These are phyloP conservation scores for Alternaria dauci DNA, from an alignment of 2,329 filamentous ascomycete species.

Conservation along the genomic window DNA sequence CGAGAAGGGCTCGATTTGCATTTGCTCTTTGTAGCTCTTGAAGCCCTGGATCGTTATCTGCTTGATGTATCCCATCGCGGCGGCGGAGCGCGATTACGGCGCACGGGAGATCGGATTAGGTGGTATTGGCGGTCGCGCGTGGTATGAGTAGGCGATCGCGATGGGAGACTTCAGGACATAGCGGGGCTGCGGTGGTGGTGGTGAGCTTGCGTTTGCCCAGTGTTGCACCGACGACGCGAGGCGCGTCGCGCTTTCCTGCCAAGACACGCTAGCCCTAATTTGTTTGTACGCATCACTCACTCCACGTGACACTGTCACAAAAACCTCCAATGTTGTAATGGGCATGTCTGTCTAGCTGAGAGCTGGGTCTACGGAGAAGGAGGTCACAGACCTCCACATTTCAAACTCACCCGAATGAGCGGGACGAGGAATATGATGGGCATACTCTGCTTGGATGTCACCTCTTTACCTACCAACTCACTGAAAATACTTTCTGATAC, in stretches of 20 bases:
- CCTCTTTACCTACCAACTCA: too few species aligned
- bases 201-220: slow-evolving; percentile 16
- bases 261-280: slow-evolving; percentile 10
- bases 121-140: slow-evolving; percentile 7
- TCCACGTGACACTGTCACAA: not conserved
- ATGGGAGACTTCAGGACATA: slow-evolving; percentile 28
- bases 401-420: too few species aligned
- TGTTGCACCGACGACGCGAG: slow-evolving; percentile 32
- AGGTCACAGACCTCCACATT: too few species aligned
- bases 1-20: slow-evolving; percentile 97
- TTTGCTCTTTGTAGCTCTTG: slow-evolving; percentile 99
- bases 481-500: too few species aligned
- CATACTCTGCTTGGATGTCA: too few species aligned
- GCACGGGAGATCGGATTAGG: not conserved
- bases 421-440: too few species aligned
- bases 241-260: slow-evolving; percentile 35
- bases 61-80: slow-evolving; percentile 77
- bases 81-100: slow-evolving; percentile 19
- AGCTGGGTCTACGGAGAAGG: too few species aligned
- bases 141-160: slow-evolving; percentile 19
- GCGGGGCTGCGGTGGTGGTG: slow-evolving; percentile 19
- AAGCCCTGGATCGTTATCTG: slow-evolving; percentile 99
- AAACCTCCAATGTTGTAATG: not conserved
- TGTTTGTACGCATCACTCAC: not conserved
- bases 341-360: not conserved